These are phyloP conservation scores for Phaeolepiota aurea DNA, from an alignment of 768 basidiomycete genomes.

Conservation along the genomic window DNA sequence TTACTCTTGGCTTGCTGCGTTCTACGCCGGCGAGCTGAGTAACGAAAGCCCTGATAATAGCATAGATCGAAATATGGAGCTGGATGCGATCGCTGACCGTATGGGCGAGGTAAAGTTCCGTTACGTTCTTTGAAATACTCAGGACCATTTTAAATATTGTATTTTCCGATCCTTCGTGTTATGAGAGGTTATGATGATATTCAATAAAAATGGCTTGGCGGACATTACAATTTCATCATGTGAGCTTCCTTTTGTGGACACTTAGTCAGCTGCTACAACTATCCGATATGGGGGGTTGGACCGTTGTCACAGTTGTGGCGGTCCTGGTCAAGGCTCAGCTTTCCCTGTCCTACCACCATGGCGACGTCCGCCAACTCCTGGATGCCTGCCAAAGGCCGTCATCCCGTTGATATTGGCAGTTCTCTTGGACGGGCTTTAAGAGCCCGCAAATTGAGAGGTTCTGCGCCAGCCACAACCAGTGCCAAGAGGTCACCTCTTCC, in stretches of 20 bases:
- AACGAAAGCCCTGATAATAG: not conserved
- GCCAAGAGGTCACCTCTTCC: conserved; percentile 38
- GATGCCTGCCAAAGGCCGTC: conserved; percentile 53
- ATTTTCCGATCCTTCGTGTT: too few species aligned
- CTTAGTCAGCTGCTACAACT: too few species aligned
- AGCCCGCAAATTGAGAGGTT: conserved; percentile 58
- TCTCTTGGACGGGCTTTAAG: conserved; percentile 62
- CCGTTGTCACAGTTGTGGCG: not conserved
- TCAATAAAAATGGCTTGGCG: too few species aligned
- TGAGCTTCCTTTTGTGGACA: too few species aligned
- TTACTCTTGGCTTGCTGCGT: not conserved
- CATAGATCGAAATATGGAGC: not conserved
- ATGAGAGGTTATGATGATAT: too few species aligned
- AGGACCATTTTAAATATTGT: too few species aligned
- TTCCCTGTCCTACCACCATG: conserved; percentile 21
- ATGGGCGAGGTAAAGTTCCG: not conserved
- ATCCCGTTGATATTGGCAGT: conserved; percentile 50
- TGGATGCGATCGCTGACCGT: not conserved
- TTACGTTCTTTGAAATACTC: not conserved
- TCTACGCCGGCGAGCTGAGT: not conserved
- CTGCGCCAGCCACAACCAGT: conserved; percentile 23
- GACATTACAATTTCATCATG: not conserved
- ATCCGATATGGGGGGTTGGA: too few species aligned
- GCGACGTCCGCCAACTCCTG: conserved; percentile 35
- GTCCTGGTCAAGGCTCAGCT: not conserved